phyloP scores from a whole-genome alignment of 306 rosid species.

The Sicyos edulis region DNA sequence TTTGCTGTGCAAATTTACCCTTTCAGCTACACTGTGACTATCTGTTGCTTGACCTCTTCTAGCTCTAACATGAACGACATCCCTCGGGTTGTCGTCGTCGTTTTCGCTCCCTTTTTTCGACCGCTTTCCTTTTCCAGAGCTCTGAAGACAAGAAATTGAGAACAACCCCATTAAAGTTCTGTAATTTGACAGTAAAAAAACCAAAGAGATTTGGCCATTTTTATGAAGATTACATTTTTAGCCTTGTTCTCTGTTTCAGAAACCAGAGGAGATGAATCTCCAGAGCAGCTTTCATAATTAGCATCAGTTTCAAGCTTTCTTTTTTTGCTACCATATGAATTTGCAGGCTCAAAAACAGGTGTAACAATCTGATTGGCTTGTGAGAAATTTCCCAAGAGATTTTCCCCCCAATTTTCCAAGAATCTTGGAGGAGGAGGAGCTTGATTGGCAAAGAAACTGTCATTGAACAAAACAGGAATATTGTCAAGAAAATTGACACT shows the following conservation, averaged over 20 bases:
- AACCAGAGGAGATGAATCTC: conserved; percentile 43
- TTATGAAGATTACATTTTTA: conserved; percentile 35
- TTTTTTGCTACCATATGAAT: conserved; percentile 37
- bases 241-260: conserved; percentile 28
- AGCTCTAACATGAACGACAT: conserved; percentile 94
- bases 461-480: conserved; percentile 47
- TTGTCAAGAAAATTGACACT: conserved; percentile 41
- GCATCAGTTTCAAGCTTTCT: conserved; percentile 42
- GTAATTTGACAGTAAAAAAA: background rate
- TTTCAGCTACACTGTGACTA: conserved; percentile 95
- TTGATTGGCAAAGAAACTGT: conserved; percentile 39
- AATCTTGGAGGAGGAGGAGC: conserved; percentile 31
- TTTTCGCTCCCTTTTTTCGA: conserved; percentile 35
- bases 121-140: conserved; percentile 59
- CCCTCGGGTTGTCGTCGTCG: conserved; percentile 58
- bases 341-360: conserved; percentile 21
- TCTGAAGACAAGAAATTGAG: conserved; percentile 31
- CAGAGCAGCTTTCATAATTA: conserved; percentile 49
- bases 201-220: background rate
- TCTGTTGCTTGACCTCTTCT: conserved; percentile 98
- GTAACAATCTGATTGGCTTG: conserved; percentile 26
- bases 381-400: conserved; percentile 32
- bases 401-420: conserved; percentile 42
- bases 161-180: background rate
- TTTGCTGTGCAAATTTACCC: conserved; percentile 41